Evolutionary conservation across 306 rosid genomes (phyloP), one percentile per base, ranked within the genome.

Genomic region (Cucurbita maxima): DNA sequence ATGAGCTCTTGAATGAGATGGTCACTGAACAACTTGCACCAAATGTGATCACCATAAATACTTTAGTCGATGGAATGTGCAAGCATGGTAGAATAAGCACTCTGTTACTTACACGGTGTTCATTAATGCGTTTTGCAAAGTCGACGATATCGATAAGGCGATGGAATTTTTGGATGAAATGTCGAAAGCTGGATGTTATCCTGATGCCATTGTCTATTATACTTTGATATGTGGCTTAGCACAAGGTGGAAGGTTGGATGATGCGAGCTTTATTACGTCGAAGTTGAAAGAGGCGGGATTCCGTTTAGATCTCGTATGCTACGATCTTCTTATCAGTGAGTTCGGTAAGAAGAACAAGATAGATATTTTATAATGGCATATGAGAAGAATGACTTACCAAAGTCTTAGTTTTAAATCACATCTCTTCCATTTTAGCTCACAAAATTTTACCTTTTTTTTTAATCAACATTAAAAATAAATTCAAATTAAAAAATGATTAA

Each of bases 211-310:
- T 20, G 86, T 81, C 73, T 87, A 84, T 83, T 86, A 86, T 81
- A 68, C 87, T 76, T 81, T 92, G 82, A 88, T 92, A 64, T 81
- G 83, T 58, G 96, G 98, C 76, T 81, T 88, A 84, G 78, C 86
- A 74, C 87, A 48, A 59, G 93, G 91, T 10, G 96, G 96, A 76
- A 87, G 93, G 81, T 84, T 88, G 88, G 86, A 87, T 79, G 91
- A 92, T 75, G 96, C 96, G 60, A 73, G 83, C 72, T 16, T 50
- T 73, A 85, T 90, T 25, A 88, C 80, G 13, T 85, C 88, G 1
- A 87, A 79, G 82, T 75, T 88, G 87, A 90, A 90, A 84, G 86
- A 76, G 36, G 88, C 87, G 4, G 89, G 96, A 38, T 92, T 85
- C 34, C 25, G 86, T 57, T 85, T 88, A 61, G 98, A 92, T 78